Evolutionary conservation across 208 protist genomes (phyloP).

Genomic region (Leishmania lainsoni): DNA sequence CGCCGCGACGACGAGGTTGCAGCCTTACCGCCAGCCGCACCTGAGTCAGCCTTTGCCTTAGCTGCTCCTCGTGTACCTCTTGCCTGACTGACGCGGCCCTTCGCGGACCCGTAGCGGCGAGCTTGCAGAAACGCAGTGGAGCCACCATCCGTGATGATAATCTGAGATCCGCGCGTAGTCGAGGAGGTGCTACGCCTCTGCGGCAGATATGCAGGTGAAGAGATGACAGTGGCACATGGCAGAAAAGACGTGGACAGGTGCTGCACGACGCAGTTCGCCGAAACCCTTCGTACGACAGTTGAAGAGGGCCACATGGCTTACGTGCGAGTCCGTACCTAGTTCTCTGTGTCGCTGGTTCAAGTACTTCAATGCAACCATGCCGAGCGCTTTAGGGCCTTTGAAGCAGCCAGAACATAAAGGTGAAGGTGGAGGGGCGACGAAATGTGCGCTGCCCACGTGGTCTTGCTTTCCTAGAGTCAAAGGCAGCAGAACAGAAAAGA

Average conservation of each 20-base stretch:
- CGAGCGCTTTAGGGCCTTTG: not conserved
- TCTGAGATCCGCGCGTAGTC: not conserved
- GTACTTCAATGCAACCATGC: not conserved
- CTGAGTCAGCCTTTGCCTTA: not conserved
- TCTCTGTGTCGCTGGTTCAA: not conserved
- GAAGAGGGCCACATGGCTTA: not conserved
- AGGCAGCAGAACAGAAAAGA: not conserved
- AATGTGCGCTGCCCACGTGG: not conserved
- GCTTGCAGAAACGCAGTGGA: not conserved
- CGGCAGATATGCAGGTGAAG: not conserved
- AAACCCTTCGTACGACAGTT: no score
- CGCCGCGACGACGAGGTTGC: not conserved
- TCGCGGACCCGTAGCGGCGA: conserved; percentile 1
- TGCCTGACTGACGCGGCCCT: not conserved
- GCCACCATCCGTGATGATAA: not conserved
- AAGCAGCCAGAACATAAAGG: not conserved
- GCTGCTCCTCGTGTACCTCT: not conserved
- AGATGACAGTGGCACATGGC: not conserved
- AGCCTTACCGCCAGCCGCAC: not conserved
- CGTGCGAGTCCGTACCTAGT: not conserved
- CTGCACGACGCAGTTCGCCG: not conserved
- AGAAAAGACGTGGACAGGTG: not conserved
- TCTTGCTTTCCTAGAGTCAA: not conserved
- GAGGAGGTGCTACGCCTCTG: not conserved
- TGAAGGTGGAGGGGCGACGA: not conserved